A percentile compares a stretch with the other conserved stretches of the same genome.
Conservation (phyloP, 2,329 filamentous ascomycete genomes). For the Pseudopyricularia cyperi region DNA sequence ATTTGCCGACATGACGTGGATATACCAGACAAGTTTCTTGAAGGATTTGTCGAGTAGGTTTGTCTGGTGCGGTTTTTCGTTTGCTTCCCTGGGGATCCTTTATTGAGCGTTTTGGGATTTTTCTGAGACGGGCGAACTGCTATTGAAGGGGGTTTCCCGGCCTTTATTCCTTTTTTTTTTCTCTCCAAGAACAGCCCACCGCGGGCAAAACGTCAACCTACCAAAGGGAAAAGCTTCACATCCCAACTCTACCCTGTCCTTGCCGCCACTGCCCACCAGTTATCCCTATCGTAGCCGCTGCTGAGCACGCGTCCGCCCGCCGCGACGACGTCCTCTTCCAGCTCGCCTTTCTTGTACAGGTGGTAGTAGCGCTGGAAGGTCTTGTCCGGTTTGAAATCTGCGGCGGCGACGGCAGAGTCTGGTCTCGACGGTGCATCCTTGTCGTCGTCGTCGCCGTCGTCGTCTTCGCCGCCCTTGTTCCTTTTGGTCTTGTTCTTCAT, state of each 20-base stretch:
- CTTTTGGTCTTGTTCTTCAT: background rate
- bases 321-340: slow-evolving; percentile 63
- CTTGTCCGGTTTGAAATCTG: slow-evolving; percentile 19
- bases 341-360: slow-evolving; percentile 73
- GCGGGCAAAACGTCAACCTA: no score
- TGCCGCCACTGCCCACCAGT: slow-evolving; percentile 77
- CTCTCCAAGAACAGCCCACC: background rate
- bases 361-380: slow-evolving; percentile 91
- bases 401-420: background rate
- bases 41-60: background rate
- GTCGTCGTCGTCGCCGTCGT: background rate
- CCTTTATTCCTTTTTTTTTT: background rate
- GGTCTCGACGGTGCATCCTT: background rate
- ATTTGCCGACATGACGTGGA: no score
- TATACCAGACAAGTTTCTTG: no score
- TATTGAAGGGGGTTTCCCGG: background rate
- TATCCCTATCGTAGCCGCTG: slow-evolving; percentile 89
- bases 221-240: no score
- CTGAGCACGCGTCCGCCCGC: slow-evolving; percentile 68
- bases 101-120: background rate
- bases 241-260: background rate
- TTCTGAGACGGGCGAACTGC: background rate
- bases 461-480: background rate
- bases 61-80: background rate
- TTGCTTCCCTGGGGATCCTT: background rate